Conservation (phyloP, 768 basidiomycete species). For the Russula griseocarnosa region DNA sequence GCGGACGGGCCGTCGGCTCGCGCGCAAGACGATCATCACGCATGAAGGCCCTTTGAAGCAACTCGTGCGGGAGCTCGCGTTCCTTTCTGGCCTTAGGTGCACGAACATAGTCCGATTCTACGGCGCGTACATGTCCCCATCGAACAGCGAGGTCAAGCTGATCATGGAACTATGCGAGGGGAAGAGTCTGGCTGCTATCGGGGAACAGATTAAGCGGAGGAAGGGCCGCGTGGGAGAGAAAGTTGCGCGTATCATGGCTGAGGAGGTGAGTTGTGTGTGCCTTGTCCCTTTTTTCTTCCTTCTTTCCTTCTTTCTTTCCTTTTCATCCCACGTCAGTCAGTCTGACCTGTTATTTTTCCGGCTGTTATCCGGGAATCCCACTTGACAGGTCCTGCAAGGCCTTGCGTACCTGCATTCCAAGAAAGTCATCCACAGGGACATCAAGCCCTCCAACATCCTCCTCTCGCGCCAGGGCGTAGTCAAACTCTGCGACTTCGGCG, state of each 20-base stretch:
- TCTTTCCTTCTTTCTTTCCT: background rate
- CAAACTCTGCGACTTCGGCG: constrained; percentile 89
- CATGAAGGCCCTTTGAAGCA: constrained; percentile 82
- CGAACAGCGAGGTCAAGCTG: constrained; percentile 83
- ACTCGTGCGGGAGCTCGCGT: constrained; percentile 79
- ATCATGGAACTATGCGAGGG: constrained; percentile 84
- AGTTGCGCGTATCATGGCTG: constrained; percentile 80
- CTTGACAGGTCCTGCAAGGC: constrained; percentile 65
- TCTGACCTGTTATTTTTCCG: background rate
- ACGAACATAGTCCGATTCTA: constrained; percentile 82
- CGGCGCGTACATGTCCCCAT: constrained; percentile 79
- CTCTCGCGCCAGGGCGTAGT: constrained; percentile 80
- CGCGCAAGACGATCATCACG: constrained; percentile 85
- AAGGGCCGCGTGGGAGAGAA: constrained; percentile 72
- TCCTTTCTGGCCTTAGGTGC: constrained; percentile 74
- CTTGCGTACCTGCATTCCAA: constrained; percentile 81
- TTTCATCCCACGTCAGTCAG: background rate
- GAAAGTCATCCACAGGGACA: constrained; percentile 87
- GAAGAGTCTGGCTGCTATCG: constrained; percentile 77
- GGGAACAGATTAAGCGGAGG: constrained; percentile 68
- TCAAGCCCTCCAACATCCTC: constrained; percentile 85
- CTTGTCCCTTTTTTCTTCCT: background rate
- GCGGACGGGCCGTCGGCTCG: constrained; percentile 71
- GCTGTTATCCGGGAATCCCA: background rate
- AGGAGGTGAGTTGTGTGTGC: constrained; percentile 59